These are phyloP conservation scores for Lepidium aucheri DNA, from an alignment of 345 rosid species.

Conservation along the genomic window DNA sequence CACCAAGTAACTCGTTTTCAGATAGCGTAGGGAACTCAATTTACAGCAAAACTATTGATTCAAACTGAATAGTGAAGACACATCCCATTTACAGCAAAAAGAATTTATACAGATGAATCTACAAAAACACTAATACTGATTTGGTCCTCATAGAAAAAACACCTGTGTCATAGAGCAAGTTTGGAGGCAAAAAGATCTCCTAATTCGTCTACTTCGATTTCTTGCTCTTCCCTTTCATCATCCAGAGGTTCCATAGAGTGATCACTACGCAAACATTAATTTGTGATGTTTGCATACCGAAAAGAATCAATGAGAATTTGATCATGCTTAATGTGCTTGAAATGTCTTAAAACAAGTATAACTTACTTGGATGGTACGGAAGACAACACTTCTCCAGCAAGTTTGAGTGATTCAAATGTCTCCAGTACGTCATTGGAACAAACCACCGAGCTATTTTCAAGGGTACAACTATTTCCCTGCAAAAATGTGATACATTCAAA, in stretches of 20 bases:
- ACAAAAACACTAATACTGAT: not conserved
- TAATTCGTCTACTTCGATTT: not conserved
- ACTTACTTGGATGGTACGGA: conserved; percentile 9
- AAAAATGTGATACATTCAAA: not conserved
- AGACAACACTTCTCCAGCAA: not conserved
- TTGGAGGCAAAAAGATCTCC: conserved; percentile 6
- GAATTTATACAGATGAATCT: not conserved
- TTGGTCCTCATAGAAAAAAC: not conserved
- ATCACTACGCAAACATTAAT: not conserved
- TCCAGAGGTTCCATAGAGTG: not conserved
- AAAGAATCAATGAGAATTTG: not conserved
- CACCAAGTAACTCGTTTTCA: too few species aligned
- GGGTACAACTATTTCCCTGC: conserved; percentile 9
- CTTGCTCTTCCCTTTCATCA: conserved; percentile 3
- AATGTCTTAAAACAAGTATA: not conserved
- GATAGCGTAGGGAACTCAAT: too few species aligned
- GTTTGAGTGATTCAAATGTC: conserved; percentile 2
- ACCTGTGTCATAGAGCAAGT: conserved; percentile 3
- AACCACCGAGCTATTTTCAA: not conserved
- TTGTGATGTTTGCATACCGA: not conserved
- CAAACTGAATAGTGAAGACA: not conserved
- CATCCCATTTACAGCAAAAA: not conserved
- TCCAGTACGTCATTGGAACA: not conserved
- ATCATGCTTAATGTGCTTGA: not conserved
- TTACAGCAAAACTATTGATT: too few species aligned